Conservation (phyloP, 2,329 filamentous ascomycete genomes). For the Anthostomella pinea region DNA sequence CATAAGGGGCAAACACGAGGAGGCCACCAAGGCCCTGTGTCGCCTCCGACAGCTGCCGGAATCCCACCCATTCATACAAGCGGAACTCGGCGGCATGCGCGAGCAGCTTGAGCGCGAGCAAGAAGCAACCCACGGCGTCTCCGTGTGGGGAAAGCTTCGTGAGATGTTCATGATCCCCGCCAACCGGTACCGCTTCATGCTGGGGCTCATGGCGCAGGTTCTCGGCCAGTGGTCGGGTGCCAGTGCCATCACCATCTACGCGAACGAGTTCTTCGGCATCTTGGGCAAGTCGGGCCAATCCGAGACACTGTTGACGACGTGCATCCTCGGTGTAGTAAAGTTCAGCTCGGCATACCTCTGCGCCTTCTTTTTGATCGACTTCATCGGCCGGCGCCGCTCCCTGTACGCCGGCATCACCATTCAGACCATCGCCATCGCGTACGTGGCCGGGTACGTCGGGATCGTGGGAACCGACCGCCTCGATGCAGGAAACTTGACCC, state of each 20-base stretch:
- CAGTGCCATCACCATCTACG: constrained; percentile 53
- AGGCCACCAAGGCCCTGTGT: constrained; percentile 8
- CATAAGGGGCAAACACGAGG: constrained; percentile 10
- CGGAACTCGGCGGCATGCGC: constrained; percentile 24
- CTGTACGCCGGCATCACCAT: constrained; percentile 37
- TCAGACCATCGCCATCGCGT: constrained; percentile 37
- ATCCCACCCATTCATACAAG: constrained; percentile 33
- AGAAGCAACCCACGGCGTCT: constrained; percentile 45
- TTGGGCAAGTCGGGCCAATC: constrained; percentile 52
- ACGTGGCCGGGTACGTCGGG: constrained; percentile 37
- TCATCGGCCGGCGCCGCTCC: constrained; percentile 52
- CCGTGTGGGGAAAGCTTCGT: constrained; percentile 40
- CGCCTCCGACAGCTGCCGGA: constrained; percentile 18
- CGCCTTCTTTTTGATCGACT: constrained; percentile 58
- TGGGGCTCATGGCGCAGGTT: constrained; percentile 42
- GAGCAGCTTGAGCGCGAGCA: constrained; percentile 43
- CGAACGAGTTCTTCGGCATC: constrained; percentile 52
- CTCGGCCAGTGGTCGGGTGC: constrained; percentile 43
- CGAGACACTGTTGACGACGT: constrained; percentile 55
- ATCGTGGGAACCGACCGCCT: constrained; percentile 45
- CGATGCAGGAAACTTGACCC: constrained; percentile 34
- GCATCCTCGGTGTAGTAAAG: constrained; percentile 56
- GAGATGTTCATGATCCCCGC: constrained; percentile 41
- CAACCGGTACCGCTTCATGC: constrained; percentile 44
- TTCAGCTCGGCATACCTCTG: constrained; percentile 49